Percentiles rank a stretch among this genome's conserved stretches.
Conservation (phyloP, 2,329 filamentous ascomycete genomes). For the Xylaria sp. region DNA sequence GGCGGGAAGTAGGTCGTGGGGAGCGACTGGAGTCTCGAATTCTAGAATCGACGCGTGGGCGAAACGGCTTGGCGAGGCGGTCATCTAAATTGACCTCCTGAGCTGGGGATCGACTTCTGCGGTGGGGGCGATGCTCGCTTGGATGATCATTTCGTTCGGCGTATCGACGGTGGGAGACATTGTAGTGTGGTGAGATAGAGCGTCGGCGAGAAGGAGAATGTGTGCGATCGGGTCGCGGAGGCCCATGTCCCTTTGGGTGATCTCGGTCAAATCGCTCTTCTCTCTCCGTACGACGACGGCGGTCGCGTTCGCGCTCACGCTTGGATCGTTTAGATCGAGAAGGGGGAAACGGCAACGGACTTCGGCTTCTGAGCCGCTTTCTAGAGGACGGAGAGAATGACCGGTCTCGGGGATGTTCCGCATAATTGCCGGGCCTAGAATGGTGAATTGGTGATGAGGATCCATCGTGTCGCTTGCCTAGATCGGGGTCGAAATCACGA, state of each 20-base stretch:
- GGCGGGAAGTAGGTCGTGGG: conserved; percentile 44
- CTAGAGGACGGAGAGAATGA: conserved; percentile 52
- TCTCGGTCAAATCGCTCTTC: conserved; percentile 43
- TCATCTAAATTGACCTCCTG: conserved; percentile 42
- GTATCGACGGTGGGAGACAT: conserved; percentile 41
- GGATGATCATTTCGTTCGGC: conserved; percentile 42
- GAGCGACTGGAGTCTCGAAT: conserved; percentile 45
- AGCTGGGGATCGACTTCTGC: conserved; percentile 45
- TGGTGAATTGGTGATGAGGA: conserved; percentile 46
- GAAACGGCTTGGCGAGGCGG: conserved; percentile 36
- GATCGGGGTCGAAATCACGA: conserved; percentile 38
- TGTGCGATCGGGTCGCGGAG: conserved; percentile 36
- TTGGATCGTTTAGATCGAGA: conserved; percentile 58
- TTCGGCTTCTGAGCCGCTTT: conserved; percentile 57
- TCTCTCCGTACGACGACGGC: conserved; percentile 44
- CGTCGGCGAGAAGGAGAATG: conserved; percentile 43
- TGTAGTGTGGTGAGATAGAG: conserved; percentile 45
- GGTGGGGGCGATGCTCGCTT: conserved; percentile 40
- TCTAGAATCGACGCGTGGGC: conserved; percentile 40
- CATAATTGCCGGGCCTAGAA: conserved; percentile 50
- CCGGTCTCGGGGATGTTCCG: conserved; percentile 49
- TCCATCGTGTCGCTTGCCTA: conserved; percentile 48
- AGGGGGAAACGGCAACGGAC: conserved; percentile 51
- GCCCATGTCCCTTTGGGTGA: conserved; percentile 39
- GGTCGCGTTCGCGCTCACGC: conserved; percentile 49